Conservation (phyloP, 2,329 filamentous ascomycete genomes). For the Aspergillus japonicus region DNA sequence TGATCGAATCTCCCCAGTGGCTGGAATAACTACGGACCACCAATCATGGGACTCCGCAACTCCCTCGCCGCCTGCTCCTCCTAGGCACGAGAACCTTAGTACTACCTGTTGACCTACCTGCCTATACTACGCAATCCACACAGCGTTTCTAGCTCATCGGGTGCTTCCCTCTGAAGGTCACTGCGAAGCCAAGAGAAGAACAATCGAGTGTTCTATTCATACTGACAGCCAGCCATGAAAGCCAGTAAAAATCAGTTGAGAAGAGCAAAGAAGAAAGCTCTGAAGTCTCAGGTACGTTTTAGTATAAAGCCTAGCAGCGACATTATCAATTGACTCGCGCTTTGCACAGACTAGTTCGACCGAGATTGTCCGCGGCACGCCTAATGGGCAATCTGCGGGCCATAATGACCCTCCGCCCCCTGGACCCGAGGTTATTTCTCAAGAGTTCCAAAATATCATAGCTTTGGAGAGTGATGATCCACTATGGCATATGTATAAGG, state of each 20-base stretch:
- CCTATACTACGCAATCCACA: background rate
- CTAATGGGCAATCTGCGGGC: constrained; percentile 4
- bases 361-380: constrained; percentile 4
- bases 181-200: background rate
- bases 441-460: constrained; percentile 49
- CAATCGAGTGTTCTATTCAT: background rate
- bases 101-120: background rate
- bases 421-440: constrained; percentile 25
- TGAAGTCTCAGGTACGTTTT: constrained; percentile 64
- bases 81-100: too few relatives aligned
- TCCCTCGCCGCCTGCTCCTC: too few relatives aligned
- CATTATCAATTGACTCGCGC: constrained; percentile 16
- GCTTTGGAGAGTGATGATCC: constrained; percentile 68
- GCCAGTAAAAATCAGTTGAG: constrained; percentile 92
- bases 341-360: constrained; percentile 32
- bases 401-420: constrained; percentile 14
- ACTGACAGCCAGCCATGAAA: constrained; percentile 50
- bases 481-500: constrained; percentile 78
- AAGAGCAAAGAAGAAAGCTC: constrained; percentile 90
- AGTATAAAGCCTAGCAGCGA: background rate
- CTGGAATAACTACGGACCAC: background rate
- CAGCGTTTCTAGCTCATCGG: background rate
- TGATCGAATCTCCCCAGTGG: background rate
- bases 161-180: background rate
- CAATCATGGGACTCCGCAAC: too few relatives aligned